Evolutionary conservation across 805 yeast species (phyloP), one percentile per base, ranked within the genome.

Genomic region (Saccharomycopsis selenospora): DNA sequence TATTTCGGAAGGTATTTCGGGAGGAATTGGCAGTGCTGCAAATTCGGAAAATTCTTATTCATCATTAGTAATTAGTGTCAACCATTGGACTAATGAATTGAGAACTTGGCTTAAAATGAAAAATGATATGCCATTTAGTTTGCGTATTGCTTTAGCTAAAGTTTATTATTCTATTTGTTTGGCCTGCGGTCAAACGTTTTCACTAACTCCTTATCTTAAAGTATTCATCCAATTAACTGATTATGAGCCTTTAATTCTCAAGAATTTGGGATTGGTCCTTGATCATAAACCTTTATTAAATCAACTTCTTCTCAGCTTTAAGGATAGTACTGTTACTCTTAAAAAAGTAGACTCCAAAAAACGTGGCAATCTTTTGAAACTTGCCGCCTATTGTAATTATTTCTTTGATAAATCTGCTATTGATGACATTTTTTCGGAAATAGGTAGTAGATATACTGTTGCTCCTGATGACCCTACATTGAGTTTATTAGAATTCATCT

Each of bases 11-110:
- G 46, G 28, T 20, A 30, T 43, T n/a, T 29, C 38, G 10, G 44
- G 51, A 11, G 54, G 51, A 14, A 36, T 48, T 33, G 40, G 47
- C 6, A 36, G 47, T 26, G 45, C 46, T 27, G 33, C 44, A 4
- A 27, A 38, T 11, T 30, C 42, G 10, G 25, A 24, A 79, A 55
- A 72, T 79, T 7, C 84, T 2, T 72, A 75, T 55, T 78, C 87
- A 1, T 84, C 93, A 0, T 78, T 93, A 0, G 82, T 86, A 4
- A 79, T 85, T 4, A 75, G 81, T 41, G 82, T 88, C 5, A 74
- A 82, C 46, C 85, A 83, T 50, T 90, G 96, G 95, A 83, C 96
- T 0, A 80, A 83, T 47, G 97, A 89, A 61, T 71, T 91, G 53
- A 75, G 78, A 45, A 81, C 83, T 36, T 83, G 96, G 76, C 62